Conservation (phyloP, 805 yeast genomes). For the Cyberlindnera xishuangbannaensis region DNA sequence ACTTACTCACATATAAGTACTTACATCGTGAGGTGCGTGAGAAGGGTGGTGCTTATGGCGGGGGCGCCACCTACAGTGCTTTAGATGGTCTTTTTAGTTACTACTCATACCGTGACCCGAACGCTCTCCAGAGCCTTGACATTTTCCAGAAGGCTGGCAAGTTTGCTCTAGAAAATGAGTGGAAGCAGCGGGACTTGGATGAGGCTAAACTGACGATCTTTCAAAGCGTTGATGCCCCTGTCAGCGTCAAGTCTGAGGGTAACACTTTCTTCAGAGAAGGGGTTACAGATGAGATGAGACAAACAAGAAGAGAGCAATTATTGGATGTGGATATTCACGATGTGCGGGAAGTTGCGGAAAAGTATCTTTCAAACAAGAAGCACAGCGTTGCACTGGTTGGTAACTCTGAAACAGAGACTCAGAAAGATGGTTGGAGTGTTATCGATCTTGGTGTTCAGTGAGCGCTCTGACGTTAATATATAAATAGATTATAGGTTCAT, state of each 20-base stretch:
- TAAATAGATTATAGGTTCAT: too few species aligned
- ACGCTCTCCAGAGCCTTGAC: constrained; percentile 61
- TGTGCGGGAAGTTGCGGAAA: constrained; percentile 58
- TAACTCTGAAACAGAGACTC: constrained; percentile 10
- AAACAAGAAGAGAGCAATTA: constrained; percentile 68
- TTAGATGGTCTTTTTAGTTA: constrained; percentile 73
- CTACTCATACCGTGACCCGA: constrained; percentile 94
- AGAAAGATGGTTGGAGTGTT: constrained; percentile 14
- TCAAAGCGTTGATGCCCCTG: constrained; percentile 89
- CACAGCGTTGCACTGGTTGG: constrained; percentile 43
- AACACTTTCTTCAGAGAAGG: constrained; percentile 57
- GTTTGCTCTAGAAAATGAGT: constrained; percentile 41
- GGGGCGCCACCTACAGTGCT: constrained; percentile 82
- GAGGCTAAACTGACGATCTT: constrained; percentile 89
- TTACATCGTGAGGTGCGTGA: constrained; percentile 89
- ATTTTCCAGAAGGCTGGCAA: constrained; percentile 50
- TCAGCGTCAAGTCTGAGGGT: constrained; percentile 76
- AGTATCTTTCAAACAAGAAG: constrained; percentile 42
- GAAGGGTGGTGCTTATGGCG: constrained; percentile 97
- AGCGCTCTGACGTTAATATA: too few species aligned
- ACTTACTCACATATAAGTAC: constrained; percentile 72
- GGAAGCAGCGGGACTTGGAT: constrained; percentile 63
- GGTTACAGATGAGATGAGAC: constrained; percentile 73
- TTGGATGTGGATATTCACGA: constrained; percentile 62
- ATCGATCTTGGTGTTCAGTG: constrained; percentile 17